A percentile compares a stretch with the other conserved stretches of the same genome.
phyloP scores from a whole-genome alignment of 805 yeast species.

The Brettanomyces sp. region DNA sequence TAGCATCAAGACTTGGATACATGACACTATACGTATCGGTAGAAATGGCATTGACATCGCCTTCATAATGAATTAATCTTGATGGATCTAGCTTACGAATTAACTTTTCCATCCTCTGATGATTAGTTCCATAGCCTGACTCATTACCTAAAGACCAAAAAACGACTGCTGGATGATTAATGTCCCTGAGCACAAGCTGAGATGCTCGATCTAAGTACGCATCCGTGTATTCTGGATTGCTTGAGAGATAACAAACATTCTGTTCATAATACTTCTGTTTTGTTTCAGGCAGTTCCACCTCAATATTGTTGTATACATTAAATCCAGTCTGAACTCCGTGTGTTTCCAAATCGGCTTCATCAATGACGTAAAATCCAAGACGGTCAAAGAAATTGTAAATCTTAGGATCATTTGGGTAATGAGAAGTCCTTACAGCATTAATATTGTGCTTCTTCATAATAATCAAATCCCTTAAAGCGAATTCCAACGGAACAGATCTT shows the following conservation, averaged over 20 bases:
- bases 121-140: conserved; percentile 1
- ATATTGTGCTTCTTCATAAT: not conserved
- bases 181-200: not conserved
- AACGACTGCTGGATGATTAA: not conserved
- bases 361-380: not conserved
- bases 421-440: not conserved
- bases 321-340: not conserved
- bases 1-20: not conserved
- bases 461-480: not conserved
- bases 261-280: not conserved
- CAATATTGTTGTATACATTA: not conserved
- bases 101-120: not conserved
- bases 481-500: conserved; percentile 1
- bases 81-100: not conserved
- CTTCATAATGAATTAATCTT: not conserved
- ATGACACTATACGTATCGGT: not conserved
- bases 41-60: not conserved
- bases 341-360: conserved; percentile 1
- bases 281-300: not conserved
- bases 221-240: not conserved
- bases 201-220: conserved; percentile 1
- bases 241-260: not conserved
- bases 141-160: conserved; percentile 1
- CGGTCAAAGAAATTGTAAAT: not conserved
- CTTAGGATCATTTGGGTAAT: not conserved